These are phyloP conservation scores for Cinnamomum chago DNA, from an alignment of 164 flowering plant genomes.

Conservation along the genomic window DNA sequence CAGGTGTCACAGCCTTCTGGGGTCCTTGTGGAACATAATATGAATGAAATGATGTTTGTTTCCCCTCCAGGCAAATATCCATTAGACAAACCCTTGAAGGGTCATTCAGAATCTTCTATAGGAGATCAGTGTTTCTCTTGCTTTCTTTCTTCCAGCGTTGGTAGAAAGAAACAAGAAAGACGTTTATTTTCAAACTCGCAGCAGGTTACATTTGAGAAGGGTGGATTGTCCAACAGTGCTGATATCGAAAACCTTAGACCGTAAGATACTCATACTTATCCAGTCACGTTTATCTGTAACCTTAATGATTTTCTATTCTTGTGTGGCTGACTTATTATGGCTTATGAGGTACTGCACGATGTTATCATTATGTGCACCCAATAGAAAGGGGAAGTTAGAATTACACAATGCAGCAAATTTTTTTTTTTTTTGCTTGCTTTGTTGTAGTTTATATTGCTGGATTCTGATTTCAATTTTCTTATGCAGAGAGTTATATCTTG, in stretches of 20 bases:
- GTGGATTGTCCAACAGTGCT: conserved; percentile 18
- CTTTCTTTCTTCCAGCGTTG: conserved; percentile 32
- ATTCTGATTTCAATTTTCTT: too few species aligned
- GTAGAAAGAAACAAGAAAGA: conserved; percentile 31
- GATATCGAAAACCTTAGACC: conserved; percentile 31
- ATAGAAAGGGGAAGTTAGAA: too few species aligned
- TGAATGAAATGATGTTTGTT: conserved; percentile 36
- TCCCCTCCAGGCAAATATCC: conserved; percentile 53
- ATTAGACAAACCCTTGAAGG: conserved; percentile 23
- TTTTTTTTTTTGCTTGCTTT: too few species aligned
- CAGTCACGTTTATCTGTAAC: too few species aligned
- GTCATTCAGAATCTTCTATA: conserved; percentile 27
- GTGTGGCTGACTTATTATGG: too few species aligned
- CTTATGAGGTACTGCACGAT: too few species aligned
- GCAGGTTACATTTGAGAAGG: conserved; percentile 30
- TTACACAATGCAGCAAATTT: too few species aligned
- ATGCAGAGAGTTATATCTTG: too few species aligned
- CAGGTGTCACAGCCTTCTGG: conserved; percentile 28
- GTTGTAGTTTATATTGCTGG: too few species aligned
- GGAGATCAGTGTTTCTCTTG: conserved; percentile 25
- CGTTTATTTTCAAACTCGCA: conserved; percentile 21
- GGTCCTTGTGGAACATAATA: conserved; percentile 52
- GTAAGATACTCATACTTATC: conserved; percentile 35
- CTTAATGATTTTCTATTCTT: too few species aligned
- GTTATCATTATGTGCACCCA: too few species aligned